Conservation (phyloP, 805 yeast genomes). For the Yamadazyma kitorensis region DNA sequence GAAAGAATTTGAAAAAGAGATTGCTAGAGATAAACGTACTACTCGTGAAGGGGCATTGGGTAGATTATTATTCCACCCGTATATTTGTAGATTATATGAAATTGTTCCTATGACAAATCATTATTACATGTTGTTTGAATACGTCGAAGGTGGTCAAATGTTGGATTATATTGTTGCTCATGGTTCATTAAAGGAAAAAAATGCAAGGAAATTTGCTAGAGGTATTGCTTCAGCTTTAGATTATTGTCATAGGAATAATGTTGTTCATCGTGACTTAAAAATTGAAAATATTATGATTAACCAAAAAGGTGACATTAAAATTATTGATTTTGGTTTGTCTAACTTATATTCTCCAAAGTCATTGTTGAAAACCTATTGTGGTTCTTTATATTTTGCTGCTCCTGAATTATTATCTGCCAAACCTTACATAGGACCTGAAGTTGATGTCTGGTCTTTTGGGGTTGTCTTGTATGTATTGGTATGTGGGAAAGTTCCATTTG, state of each 20-base stretch:
- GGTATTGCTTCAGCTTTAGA: conserved; percentile 93
- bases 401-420: conserved; percentile 92
- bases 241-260: conserved; percentile 89
- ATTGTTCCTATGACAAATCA: conserved; percentile 96
- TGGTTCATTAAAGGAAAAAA: conserved; percentile 89
- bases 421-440: conserved; percentile 95
- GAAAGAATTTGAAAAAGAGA: conserved; percentile 75
- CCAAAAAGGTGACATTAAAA: conserved; percentile 88
- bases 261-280: conserved; percentile 94
- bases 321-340: conserved; percentile 94
- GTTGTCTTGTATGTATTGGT: conserved; percentile 92
- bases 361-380: conserved; percentile 90
- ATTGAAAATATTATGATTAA: conserved; percentile 95
- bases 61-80: conserved; percentile 84
- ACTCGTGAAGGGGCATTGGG: conserved; percentile 95
- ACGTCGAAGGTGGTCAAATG: conserved; percentile 96
- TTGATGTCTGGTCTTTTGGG: conserved; percentile 98
- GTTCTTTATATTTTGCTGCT: conserved; percentile 96
- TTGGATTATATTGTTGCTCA: conserved; percentile 95
- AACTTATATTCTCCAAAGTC: conserved; percentile 73
- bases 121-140: conserved; percentile 94
- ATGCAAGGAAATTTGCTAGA: conserved; percentile 91
- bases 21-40: conserved; percentile 88
- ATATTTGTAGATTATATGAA: conserved; percentile 86
- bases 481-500: conserved; percentile 98